Evolutionary conservation across 306 rosid genomes (phyloP).

Genomic region (Cicer chorassanicum): DNA sequence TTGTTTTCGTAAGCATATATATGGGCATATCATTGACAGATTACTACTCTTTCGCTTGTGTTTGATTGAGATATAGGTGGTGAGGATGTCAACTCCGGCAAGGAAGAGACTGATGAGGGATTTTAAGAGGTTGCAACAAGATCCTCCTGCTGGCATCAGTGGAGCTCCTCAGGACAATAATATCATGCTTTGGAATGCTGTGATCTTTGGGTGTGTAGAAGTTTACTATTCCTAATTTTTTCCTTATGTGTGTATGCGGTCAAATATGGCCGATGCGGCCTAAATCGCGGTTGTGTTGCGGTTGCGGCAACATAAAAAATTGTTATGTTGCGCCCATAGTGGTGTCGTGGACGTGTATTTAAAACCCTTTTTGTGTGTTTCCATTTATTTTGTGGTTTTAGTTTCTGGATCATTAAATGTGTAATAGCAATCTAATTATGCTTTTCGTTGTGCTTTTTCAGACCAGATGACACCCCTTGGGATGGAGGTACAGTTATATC

Average conservation of each 20-base stretch:
- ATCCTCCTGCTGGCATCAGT: constrained; percentile 95
- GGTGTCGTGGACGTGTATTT: background rate
- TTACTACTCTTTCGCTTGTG: constrained; percentile 25
- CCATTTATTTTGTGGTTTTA: constrained; percentile 37
- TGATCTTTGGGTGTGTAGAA: constrained; percentile 80
- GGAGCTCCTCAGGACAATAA: constrained; percentile 97
- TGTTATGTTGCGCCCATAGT: background rate
- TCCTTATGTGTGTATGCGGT: background rate
- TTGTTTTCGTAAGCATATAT: constrained; percentile 1
- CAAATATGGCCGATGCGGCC: background rate
- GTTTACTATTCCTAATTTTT: constrained; percentile 5
- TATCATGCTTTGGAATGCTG: constrained; percentile 98
- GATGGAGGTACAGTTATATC: constrained; percentile 81
- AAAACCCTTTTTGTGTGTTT: background rate
- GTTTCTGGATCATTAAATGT: constrained; percentile 23
- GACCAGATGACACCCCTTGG: constrained; percentile 99
- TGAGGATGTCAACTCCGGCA: constrained; percentile 89
- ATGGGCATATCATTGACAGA: constrained; percentile 18
- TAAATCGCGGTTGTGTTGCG: background rate
- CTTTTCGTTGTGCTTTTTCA: constrained; percentile 52
- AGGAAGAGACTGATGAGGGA: constrained; percentile 97
- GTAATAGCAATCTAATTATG: constrained; percentile 33
- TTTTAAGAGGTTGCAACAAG: constrained; percentile 90
- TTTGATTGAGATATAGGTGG: constrained; percentile 58
- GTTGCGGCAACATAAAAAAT: background rate